Base-by-base conservation (phyloP, 2,329 filamentous ascomycete genomes). In the Neofusicoccum umdonicola region DNA sequence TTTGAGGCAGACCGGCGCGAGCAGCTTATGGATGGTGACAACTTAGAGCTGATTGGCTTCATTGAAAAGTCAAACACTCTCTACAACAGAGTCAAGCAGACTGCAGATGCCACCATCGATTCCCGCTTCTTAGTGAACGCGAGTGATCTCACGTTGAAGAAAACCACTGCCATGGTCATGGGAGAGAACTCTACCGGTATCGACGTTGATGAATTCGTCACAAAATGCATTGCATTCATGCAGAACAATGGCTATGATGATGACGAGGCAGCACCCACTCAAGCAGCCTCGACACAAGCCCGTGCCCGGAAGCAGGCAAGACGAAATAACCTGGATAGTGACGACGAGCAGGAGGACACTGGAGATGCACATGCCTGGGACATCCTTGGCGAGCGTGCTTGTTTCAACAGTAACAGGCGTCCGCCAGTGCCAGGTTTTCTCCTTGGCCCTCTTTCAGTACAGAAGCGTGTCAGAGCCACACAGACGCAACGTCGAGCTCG, bases 221-320 rank as follows among this genome's bases (percentile, higher is more conserved):
- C 91, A 0, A 96, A 96, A 77, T 94, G 90, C 75, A 92, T 96
- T 66, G 86, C 85, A 3, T 98, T 91, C 74, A 97, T 98, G 92
- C 87, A 87, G 17, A 72, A 76, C 22, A 83, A 85, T 41, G 90
- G 87, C 3, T 81, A 84, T 13, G 63, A 67, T 1, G 65, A 68
- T 27, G 67, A 84, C 11, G 84, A 85, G 27, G 78, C 78, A 13
- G 80, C 85, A 56, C 81, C 84, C 44, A 60, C 56, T 35, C 74
- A 84, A 45, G 58, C 62, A 9, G 81, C 81, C 1, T 80, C 80
- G 7, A 84, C 84, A 57, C 78, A 85, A 78, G 79, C 67, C 82
- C 83, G 15, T 82, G 84, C 70, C 77, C 82, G 54, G 76, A 81
- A 66, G 56, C 78, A 81, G 45, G 75, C 83, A 67, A 73, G 70